These are phyloP conservation scores for Solioccasus polychromus DNA, from an alignment of 768 basidiomycete genomes.

Conservation along the genomic window DNA sequence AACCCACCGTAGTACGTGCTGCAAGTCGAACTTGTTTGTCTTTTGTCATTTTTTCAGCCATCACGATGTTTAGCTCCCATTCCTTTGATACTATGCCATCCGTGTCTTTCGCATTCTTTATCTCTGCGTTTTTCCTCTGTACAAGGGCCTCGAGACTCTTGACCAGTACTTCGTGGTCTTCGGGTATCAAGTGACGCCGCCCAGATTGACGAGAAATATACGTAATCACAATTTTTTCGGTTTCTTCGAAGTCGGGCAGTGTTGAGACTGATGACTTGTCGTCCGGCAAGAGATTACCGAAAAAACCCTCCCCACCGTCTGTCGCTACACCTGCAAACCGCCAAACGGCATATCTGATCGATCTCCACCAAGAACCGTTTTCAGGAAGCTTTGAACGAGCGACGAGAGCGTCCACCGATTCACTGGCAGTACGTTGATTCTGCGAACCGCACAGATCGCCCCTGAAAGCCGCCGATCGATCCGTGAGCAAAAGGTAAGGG, in stretches of 20 bases:
- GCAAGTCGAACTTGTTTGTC: slow-evolving; percentile 71
- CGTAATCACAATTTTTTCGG: slow-evolving; percentile 58
- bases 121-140: slow-evolving; percentile 31
- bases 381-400: slow-evolving; percentile 31
- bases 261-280: background rate
- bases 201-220: slow-evolving; percentile 71
- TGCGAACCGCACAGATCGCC: slow-evolving; percentile 59
- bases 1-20: slow-evolving; percentile 66
- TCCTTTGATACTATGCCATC: slow-evolving; percentile 13
- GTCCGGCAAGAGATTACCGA: background rate
- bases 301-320: slow-evolving; percentile 32
- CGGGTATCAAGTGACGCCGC: slow-evolving; percentile 46
- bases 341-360: slow-evolving; percentile 63
- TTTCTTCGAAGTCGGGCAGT: slow-evolving; percentile 34
- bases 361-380: slow-evolving; percentile 72
- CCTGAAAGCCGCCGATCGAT: slow-evolving; percentile 75
- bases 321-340: slow-evolving; percentile 57
- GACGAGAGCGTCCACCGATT: slow-evolving; percentile 57
- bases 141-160: slow-evolving; percentile 50
- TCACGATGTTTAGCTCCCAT: slow-evolving; percentile 63
- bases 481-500: slow-evolving; percentile 63
- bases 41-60: slow-evolving; percentile 64
- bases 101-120: slow-evolving; percentile 1
- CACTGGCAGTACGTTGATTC: slow-evolving; percentile 71
- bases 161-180: slow-evolving; percentile 57